Conservation (phyloP, 805 yeast species). For the Candida ortonii region DNA sequence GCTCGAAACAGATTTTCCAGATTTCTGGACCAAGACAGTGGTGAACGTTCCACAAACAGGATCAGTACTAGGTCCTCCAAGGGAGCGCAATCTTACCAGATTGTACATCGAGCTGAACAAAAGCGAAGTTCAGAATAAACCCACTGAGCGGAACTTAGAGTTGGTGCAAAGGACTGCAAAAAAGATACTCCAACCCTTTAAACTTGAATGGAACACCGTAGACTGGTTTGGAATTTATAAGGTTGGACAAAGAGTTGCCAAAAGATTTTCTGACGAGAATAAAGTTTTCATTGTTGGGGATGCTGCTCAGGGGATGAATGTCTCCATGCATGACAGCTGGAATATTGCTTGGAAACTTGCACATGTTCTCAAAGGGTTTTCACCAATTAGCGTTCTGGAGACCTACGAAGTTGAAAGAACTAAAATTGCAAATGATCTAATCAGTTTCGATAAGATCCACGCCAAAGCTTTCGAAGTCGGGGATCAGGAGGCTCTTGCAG, state of each 20-base stretch:
- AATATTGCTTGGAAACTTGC: conserved; percentile 36
- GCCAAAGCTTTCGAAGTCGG: conserved; percentile 33
- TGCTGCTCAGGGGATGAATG: conserved; percentile 37
- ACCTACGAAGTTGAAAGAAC: conserved; percentile 34
- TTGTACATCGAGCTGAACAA: conserved; percentile 31
- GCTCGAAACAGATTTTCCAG: conserved; percentile 35
- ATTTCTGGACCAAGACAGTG: conserved; percentile 33
- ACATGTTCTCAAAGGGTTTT: conserved; percentile 29
- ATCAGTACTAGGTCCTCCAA: conserved; percentile 34
- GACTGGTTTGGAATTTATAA: conserved; percentile 34
- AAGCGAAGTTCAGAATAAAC: conserved; percentile 7
- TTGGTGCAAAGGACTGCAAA: conserved; percentile 25
- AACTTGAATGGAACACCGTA: conserved; percentile 27
- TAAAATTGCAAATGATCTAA: conserved; percentile 33
- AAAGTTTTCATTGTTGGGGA: conserved; percentile 34
- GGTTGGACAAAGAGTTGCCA: conserved; percentile 34
- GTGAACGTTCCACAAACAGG: conserved; percentile 32
- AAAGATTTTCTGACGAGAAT: conserved; percentile 15
- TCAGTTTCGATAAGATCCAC: conserved; percentile 32
- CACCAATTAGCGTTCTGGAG: conserved; percentile 20
- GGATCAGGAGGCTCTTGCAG: conserved; percentile 18
- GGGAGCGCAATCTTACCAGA: conserved; percentile 33
- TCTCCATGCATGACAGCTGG: conserved; percentile 28
- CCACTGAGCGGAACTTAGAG: conserved; percentile 17
- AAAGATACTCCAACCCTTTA: conserved; percentile 24